Evolutionary conservation across 169 alveolate species (phyloP).

Genomic region (Eimeria acervulina): DNA sequence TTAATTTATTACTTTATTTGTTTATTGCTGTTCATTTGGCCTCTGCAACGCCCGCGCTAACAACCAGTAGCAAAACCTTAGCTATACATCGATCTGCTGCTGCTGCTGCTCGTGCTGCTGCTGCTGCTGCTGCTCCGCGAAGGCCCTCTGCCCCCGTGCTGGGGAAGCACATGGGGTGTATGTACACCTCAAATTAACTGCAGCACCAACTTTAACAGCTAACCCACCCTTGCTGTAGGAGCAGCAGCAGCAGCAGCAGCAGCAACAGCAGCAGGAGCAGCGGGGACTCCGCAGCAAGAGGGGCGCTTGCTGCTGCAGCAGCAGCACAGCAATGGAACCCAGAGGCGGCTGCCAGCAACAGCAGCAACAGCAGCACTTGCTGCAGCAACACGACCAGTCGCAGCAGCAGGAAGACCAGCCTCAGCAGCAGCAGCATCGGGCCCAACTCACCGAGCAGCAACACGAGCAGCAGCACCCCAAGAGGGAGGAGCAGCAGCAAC

Average conservation of each 20-base stretch:
- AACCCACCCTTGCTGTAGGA: background rate
- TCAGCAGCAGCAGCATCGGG: too few relatives aligned
- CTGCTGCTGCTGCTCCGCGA: background rate
- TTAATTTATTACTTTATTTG: too few relatives aligned
- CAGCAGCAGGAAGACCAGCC: background rate
- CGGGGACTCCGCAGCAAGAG: too few relatives aligned
- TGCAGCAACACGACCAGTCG: slow-evolving; percentile 22
- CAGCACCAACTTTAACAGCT: background rate
- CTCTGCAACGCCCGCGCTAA: too few relatives aligned
- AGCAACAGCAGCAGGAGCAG: too few relatives aligned
- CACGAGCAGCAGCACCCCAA: background rate
- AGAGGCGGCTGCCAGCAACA: background rate
- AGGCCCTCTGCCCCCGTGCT: too few relatives aligned
- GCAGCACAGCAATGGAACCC: background rate
- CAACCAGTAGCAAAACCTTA: too few relatives aligned
- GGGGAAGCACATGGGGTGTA: background rate
- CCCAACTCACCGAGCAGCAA: too few relatives aligned
- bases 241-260: slow-evolving; percentile 66
- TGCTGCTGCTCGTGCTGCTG: slow-evolving; percentile 45
- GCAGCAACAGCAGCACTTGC: slow-evolving; percentile 12
- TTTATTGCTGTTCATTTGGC: too few relatives aligned
- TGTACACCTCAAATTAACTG: background rate
- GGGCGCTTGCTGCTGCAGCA: too few relatives aligned
- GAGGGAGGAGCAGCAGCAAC: slow-evolving; percentile 9
- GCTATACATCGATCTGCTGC: background rate